Evolutionary conservation across 768 basidiomycete genomes (phyloP), one percentile per base, ranked within the genome.

Genomic region (Gymnopilus dilepis): DNA sequence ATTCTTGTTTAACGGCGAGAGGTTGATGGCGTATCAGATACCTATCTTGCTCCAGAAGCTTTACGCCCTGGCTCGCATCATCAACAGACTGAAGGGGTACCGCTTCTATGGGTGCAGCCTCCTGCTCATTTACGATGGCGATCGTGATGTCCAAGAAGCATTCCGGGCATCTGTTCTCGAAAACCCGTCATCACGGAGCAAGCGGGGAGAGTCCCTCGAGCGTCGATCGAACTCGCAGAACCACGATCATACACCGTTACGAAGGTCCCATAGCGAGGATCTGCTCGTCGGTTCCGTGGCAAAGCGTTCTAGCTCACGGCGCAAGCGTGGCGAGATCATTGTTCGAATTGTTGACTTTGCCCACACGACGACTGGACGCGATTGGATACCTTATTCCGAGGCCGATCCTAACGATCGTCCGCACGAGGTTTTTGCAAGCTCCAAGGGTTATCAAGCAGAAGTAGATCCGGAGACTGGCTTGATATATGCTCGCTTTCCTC

Each of bases 301-400:
- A 1, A 86, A 87, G 72, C 86, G 88, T 42, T 82, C 84, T 13
- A 79, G 76, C 50, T 84, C 85, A n/a, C 85, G 85, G 56, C 86
- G 88, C 60, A 91, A 89, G 71, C 81, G 93, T 22, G 97, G 97
- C 31, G 97, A 97, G 72, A 86, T 99, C 61, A 94, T 93, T 71
- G 92, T 99, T 63, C 94, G 96, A 34, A 88, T 99, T 54, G 97
- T 99, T 58, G 97, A 99, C 76, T 99, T 99, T 77, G 97, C 97
- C 12, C 97, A 98, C 72, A 98, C 97, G 54, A 98, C 95, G 8
- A 98, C 96, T 1, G 97, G 97, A 12, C 83, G 83, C 22, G 97
- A 99, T 74, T 99, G 94, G 86, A 75, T 92, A 42, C 83, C 89
- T 11, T 83, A 84, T 70, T 84, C 88, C 1, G 76, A 82, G 3